These are phyloP conservation scores for Kitagawia praeruptora DNA, from an alignment of 129 eudicot species.

Conservation along the genomic window DNA sequence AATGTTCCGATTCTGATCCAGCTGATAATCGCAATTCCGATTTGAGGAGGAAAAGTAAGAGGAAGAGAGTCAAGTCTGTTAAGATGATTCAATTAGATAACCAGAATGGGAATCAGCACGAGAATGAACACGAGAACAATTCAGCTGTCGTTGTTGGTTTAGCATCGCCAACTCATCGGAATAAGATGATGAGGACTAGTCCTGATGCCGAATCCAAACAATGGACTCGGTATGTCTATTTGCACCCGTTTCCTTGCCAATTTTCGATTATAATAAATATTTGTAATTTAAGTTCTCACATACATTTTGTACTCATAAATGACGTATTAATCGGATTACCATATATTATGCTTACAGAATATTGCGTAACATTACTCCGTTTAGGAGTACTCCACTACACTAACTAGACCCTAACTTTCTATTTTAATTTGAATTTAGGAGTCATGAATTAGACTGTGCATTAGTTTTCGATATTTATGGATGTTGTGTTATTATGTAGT, in stretches of 20 bases:
- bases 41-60: slow-evolving; percentile 22
- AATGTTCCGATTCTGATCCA: slow-evolving; percentile 35
- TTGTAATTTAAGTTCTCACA: too few relatives aligned
- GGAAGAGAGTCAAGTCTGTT: slow-evolving; percentile 23
- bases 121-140: slow-evolving; percentile 1
- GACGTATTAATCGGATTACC: too few relatives aligned
- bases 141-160: neutral
- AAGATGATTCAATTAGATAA: slow-evolving; percentile 27
- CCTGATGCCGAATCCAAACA: slow-evolving; percentile 2
- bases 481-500: neutral
- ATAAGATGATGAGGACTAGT: slow-evolving; percentile 4
- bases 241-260: too few relatives aligned
- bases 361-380: too few relatives aligned
- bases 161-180: neutral
- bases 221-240: neutral
- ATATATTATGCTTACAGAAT: too few relatives aligned
- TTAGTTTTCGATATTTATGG: neutral
- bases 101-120: too few relatives aligned
- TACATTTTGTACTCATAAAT: too few relatives aligned
- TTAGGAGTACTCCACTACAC: too few relatives aligned
- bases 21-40: slow-evolving; percentile 32
- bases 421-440: too few relatives aligned
- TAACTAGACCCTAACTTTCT: too few relatives aligned
- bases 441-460: too few relatives aligned
- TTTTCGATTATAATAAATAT: too few relatives aligned